Base-by-base conservation (phyloP, 768 basidiomycete species). In the Collybia sp. region DNA sequence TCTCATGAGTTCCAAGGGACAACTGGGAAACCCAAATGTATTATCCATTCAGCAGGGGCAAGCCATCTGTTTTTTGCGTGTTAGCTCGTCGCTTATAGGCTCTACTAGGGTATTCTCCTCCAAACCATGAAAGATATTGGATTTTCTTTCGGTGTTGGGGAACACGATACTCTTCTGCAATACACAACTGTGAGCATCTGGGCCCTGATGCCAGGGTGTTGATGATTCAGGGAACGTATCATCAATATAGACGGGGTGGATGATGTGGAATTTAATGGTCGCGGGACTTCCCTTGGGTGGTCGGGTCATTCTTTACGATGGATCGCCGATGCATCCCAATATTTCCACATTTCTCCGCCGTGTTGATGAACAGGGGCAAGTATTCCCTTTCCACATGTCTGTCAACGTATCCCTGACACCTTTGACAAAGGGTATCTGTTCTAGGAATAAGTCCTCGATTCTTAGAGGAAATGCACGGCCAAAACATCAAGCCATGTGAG, bases 21-120 rank as follows among this genome's bases (percentile, higher is more conserved):
- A 0, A 88, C 86, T 2, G 91, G 92, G 16, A 80, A 84, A 40
- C 88, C 88, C 1, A 91, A 92, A 62, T 89, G 88, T 46, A 90
- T 91, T 41, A 80, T 90, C 1, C 89, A 92, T 62, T 73, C 75
- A 35, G 82, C 77, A 8, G 88, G 89, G 3, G 85, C 86, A 61
- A 57, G 80, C 38, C 45, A 6, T 19, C 32, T 30, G 17, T 25
- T 35, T 43, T 38, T 46, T 25, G 30, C 6, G 30, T 35, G 49
- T 36, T 5, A n/a, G 8, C 30, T 30, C 25, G 31, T 25, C 25
- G n/a, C 35, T 31, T 12, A 30, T 6, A 6, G 9, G 17, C 39
- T 41, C 47, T 8, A 25, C 25, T 25, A 87, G 85, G 88, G 88
- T 15, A 79, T 83, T 12, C 65, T 90, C 15, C 55, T 92, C 40